Evolutionary conservation across 768 basidiomycete genomes (phyloP).

Genomic region (Tylopilus sp.): DNA sequence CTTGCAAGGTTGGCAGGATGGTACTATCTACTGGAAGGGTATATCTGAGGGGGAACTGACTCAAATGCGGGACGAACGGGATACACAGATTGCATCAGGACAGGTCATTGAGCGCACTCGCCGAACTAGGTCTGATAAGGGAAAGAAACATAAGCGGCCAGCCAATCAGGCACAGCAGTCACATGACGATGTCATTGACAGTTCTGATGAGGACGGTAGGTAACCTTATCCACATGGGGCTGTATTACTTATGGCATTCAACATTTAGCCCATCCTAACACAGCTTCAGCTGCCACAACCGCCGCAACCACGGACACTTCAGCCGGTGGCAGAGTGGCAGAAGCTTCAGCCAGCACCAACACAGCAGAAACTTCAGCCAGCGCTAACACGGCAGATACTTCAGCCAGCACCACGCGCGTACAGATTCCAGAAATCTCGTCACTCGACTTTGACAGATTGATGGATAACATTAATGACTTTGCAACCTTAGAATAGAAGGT

Average conservation of each 20-base stretch:
- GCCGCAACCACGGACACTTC: background rate
- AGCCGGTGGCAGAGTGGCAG: background rate
- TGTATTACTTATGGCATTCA: background rate
- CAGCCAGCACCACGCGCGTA: background rate
- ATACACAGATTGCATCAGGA: background rate
- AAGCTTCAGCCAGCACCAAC: too few relatives aligned
- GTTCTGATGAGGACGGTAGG: background rate
- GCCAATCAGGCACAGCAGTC: background rate
- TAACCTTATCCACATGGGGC: background rate
- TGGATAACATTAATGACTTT: background rate
- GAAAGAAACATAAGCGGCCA: background rate
- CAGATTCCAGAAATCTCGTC: background rate
- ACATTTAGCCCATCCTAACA: too few relatives aligned
- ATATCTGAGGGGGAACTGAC: background rate
- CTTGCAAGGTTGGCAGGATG: background rate
- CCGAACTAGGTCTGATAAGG: background rate
- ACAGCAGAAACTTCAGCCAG: too few relatives aligned
- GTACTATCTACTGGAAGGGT: background rate
- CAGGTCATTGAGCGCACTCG: background rate
- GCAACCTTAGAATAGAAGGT: background rate
- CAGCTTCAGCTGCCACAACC: background rate
- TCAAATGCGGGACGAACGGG: background rate
- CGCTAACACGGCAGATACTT: too few relatives aligned
- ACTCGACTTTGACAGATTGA: background rate
- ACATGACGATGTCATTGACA: background rate